Percentiles rank a stretch among this genome's conserved stretches.
These are phyloP conservation scores for Sporothrix variecibatus DNA, from an alignment of 2,329 filamentous ascomycete genomes.

Conservation along the genomic window DNA sequence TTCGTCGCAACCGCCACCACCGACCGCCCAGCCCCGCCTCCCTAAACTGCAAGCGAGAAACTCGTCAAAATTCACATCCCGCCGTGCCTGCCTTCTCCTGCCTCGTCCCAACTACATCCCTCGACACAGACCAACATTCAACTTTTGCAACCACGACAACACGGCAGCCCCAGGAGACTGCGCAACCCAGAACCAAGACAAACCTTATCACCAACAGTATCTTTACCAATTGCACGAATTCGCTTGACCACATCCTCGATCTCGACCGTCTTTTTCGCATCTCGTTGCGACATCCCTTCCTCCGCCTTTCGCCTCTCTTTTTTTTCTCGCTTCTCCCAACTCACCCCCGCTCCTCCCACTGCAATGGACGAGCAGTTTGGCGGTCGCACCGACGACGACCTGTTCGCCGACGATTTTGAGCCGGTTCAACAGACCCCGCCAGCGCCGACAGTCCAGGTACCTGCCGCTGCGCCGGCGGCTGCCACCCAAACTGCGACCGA, in stretches of 20 bases:
- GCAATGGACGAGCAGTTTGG: conserved; percentile 64
- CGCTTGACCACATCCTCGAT: not conserved
- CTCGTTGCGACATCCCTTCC: not conserved
- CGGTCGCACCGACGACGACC: conserved; percentile 62
- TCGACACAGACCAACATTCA: not conserved
- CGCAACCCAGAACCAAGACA: not conserved
- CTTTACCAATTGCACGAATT: not conserved
- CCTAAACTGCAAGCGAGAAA: not conserved
- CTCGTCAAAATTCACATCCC: not conserved
- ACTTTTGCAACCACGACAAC: not conserved
- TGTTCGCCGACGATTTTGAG: conserved; percentile 65
- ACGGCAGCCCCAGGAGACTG: not conserved
- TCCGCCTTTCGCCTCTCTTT: not conserved
- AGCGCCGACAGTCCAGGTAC: not conserved
- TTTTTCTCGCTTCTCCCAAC: not conserved
- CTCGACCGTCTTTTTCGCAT: not conserved
- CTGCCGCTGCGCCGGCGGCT: not conserved
- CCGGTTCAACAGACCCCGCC: conserved; percentile 43
- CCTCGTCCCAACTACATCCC: not conserved
- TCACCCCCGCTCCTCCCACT: not conserved
- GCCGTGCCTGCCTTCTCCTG: not conserved
- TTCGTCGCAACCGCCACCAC: conserved; percentile 8
- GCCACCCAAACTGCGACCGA: not conserved
- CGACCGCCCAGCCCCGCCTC: conserved; percentile 13
- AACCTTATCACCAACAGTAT: not conserved